Evolutionary conservation across 177 flowering plant species (phyloP), one percentile per base, ranked within the genome.

Genomic region (Tripterygium wilfordii): DNA sequence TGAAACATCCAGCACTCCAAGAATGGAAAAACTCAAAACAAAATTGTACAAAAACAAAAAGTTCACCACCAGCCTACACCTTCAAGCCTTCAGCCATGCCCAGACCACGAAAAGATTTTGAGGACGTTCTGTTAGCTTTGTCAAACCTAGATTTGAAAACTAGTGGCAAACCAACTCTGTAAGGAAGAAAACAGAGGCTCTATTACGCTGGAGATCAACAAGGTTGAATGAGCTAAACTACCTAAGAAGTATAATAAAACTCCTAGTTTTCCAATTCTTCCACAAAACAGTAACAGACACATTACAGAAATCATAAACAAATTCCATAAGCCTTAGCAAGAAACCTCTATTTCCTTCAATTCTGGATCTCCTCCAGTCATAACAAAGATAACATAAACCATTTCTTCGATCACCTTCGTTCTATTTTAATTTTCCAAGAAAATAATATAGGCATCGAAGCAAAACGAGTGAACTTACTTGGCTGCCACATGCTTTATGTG

Each of bases 81-180:
- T 85, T 82, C 65, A 92, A 62, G 38, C 99, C 99, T 60, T 92
- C 85, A 2, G 18, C 65, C 68, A 92, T 54, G 24, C 97, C 99
- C 39, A 97, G 99, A 48, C 98, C 98, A 8, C 96, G 90, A 51
- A 88, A 92, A 37, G 98, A 92, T 57, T 82, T 86, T 8, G 89
- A 79, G 6, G 97, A 88, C 1, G 99, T 89, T n/a, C 97, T 68
- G 58, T 86, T 89, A 51, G 97, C 97, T 70, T 92, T 92, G 53
- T 92, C 97, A 48, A 89, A 89, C 62, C 97, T 92, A 6, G 96
- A 89, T 57, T 92, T 92, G 64, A 92, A 92, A 30, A 92, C 91
- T 58, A 92, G 55, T n/a, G 75, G 83, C 72, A 92, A 49, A 12
- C 96, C 96, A 58, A 86, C 56, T 53, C 96, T 89, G 61, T 16